A percentile compares a stretch with the other conserved stretches of the same genome.
phyloP scores from a whole-genome alignment of 306 rosid genomes.

The Parietaria judaica region DNA sequence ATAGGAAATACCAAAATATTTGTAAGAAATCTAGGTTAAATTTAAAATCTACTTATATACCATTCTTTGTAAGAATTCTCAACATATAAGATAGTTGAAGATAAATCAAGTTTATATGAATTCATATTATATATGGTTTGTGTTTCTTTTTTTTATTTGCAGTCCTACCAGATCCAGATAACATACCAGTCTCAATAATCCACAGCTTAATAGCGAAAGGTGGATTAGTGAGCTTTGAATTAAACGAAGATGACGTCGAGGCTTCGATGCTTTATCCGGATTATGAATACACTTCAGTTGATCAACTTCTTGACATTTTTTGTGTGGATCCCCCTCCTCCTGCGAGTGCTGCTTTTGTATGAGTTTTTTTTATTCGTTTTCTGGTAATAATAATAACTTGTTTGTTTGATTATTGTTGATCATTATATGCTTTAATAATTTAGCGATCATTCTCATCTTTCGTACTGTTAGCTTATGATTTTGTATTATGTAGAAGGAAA shows the following conservation, averaged over 20 bases:
- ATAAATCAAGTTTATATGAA: too few relatives aligned
- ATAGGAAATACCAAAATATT: too few relatives aligned
- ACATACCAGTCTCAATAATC: slow-evolving; percentile 28
- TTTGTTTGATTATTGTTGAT: neutral
- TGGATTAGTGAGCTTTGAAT: slow-evolving; percentile 20
- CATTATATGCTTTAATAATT: too few relatives aligned
- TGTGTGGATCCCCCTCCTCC: slow-evolving; percentile 24
- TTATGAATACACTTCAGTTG: slow-evolving; percentile 20
- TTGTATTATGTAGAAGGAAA: too few relatives aligned
- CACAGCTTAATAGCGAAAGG: slow-evolving; percentile 32
- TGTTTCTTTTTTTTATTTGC: slow-evolving; percentile 1
- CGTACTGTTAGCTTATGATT: too few relatives aligned
- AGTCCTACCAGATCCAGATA: slow-evolving; percentile 28
- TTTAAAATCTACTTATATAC: too few relatives aligned
- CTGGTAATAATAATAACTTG: neutral
- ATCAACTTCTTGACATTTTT: slow-evolving; percentile 35
- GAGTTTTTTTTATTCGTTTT: neutral
- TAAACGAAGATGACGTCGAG: slow-evolving; percentile 24
- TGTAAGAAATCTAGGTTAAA: too few relatives aligned
- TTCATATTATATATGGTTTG: too few relatives aligned
- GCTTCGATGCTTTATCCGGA: slow-evolving; percentile 32
- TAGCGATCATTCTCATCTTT: too few relatives aligned
- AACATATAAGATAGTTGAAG: too few relatives aligned
- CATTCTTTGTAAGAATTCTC: too few relatives aligned
- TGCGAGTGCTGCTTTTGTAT: slow-evolving; percentile 29